These are phyloP conservation scores for Cynanchum wilfordii DNA, from an alignment of 257 asterid genomes.

Conservation along the genomic window DNA sequence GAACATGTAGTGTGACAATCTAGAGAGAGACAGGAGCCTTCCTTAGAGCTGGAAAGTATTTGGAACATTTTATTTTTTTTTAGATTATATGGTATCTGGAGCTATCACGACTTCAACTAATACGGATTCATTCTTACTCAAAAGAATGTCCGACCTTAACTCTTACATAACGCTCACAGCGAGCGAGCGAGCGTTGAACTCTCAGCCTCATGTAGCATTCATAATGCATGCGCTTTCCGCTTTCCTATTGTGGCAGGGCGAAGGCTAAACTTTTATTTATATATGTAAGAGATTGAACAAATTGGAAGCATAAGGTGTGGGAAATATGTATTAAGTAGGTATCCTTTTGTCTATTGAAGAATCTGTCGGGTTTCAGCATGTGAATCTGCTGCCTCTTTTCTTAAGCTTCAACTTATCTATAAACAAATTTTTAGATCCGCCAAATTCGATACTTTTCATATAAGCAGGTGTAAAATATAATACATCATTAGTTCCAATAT, in stretches of 20 bases:
- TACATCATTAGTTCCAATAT: no score
- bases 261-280: background rate
- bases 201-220: no score
- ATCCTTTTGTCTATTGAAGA: background rate
- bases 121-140: no score
- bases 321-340: background rate
- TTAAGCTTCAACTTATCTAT: background rate
- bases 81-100: no score
- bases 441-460: no score
- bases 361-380: background rate
- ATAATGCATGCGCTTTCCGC: no score
- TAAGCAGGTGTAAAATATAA: no score
- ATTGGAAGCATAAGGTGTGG: constrained; percentile 7
- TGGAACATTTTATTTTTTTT: background rate
- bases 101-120: no score
- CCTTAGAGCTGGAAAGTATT: background rate
- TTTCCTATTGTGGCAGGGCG: no score
- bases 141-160: no score
- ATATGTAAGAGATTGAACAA: background rate
- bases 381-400: constrained; percentile 3
- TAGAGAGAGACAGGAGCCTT: background rate
- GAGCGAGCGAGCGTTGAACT: no score
- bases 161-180: no score
- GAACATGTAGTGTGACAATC: background rate
- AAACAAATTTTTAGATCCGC: background rate